Evolutionary conservation across 352 stramenopile genomes (phyloP).

Genomic region (Pythium monospermum): DNA sequence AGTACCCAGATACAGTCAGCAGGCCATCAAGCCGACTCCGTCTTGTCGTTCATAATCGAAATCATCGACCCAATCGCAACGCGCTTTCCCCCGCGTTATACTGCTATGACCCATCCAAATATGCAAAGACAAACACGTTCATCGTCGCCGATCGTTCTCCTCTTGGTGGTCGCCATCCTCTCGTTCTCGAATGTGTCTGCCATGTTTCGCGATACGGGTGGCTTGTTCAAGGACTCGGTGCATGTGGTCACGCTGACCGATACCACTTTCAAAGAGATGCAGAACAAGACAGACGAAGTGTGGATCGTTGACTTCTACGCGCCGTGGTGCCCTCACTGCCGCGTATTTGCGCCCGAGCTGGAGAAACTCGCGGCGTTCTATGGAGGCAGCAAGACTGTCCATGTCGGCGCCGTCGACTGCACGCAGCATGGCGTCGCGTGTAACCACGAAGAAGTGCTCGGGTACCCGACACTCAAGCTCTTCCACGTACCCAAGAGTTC

Average conservation of each 20-base stretch:
- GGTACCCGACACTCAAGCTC: constrained; percentile 65
- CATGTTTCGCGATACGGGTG: constrained; percentile 41
- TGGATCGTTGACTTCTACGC: constrained; percentile 86
- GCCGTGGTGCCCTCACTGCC: constrained; percentile 81
- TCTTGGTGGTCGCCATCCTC: constrained; percentile 1
- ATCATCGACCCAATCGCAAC: too few species aligned
- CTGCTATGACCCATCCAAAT: too few species aligned
- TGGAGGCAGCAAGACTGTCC: constrained; percentile 38
- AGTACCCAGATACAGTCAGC: too few species aligned
- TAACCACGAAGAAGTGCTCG: constrained; percentile 51
- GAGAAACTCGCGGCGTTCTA: constrained; percentile 73
- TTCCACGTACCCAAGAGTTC: constrained; percentile 53
- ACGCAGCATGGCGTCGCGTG: constrained; percentile 52
- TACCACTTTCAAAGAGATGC: constrained; percentile 36
- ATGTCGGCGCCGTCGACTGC: constrained; percentile 77
- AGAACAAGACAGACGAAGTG: constrained; percentile 42
- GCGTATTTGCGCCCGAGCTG: constrained; percentile 66
- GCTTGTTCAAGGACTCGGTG: constrained; percentile 68
- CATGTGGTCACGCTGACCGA: constrained; percentile 41
- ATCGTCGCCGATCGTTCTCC: neutral
- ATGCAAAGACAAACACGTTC: too few species aligned
- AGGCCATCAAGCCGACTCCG: too few species aligned
- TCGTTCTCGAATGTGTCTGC: neutral
- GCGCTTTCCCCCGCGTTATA: too few species aligned
- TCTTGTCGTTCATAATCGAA: too few species aligned